phyloP scores from a whole-genome alignment of 2,329 filamentous ascomycete genomes.

The Pestalotiopsis sp. region DNA sequence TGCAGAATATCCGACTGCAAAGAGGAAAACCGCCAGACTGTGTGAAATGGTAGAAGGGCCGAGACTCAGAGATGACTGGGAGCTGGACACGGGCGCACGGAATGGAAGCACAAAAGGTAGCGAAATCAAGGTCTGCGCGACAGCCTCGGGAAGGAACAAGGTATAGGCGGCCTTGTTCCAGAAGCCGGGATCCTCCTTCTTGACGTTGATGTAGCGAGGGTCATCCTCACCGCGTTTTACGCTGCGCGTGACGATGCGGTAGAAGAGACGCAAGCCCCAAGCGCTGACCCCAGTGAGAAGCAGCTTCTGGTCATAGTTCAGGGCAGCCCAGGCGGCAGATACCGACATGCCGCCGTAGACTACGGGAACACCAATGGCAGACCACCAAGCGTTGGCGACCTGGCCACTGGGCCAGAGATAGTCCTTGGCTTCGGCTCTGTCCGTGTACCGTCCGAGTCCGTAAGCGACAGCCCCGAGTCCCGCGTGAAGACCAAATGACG shows the following conservation, averaged over 20 bases:
- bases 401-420: conserved; percentile 59
- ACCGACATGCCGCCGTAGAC: conserved; percentile 47
- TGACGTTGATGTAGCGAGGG: conserved; percentile 53
- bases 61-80: conserved; percentile 36
- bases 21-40: conserved; percentile 55
- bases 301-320: conserved; percentile 57
- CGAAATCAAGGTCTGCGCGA: conserved; percentile 57
- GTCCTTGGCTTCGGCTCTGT: conserved; percentile 60
- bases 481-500: conserved; percentile 56
- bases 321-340: conserved; percentile 44
- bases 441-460: conserved; percentile 50
- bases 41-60: conserved; percentile 30
- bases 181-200: conserved; percentile 52
- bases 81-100: conserved; percentile 39
- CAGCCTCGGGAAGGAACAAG: conserved; percentile 58
- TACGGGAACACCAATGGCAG: conserved; percentile 54
- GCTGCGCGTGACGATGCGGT: conserved; percentile 53
- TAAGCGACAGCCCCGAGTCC: conserved; percentile 55
- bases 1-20: conserved; percentile 55
- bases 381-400: conserved; percentile 63
- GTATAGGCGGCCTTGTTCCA: conserved; percentile 59
- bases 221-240: conserved; percentile 56
- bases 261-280: conserved; percentile 60
- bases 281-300: conserved; percentile 58
- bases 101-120: conserved; percentile 61